A percentile compares a stretch with the other conserved stretches of the same genome.
Evolutionary conservation across 106 monocot species (phyloP).

Genomic region (Xerophyta viscosa): DNA sequence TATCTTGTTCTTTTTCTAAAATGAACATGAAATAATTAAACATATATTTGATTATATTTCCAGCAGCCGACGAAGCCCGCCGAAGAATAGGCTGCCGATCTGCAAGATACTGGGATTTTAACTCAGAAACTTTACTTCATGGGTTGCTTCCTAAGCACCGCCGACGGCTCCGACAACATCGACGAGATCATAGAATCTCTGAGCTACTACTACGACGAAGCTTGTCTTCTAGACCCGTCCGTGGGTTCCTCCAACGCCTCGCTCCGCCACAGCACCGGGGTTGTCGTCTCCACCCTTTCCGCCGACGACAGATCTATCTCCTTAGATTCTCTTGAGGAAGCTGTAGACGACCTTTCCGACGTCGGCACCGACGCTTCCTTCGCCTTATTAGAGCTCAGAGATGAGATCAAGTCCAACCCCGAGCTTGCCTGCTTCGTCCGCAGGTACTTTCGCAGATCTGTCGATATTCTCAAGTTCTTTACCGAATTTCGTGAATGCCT

Average conservation of each 20-base stretch:
- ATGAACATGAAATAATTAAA: too few relatives aligned
- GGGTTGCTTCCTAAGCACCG: too few relatives aligned
- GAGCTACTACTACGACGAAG: too few relatives aligned
- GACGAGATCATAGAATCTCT: too few relatives aligned
- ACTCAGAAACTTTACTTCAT: too few relatives aligned
- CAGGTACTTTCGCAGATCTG: constrained; percentile 43
- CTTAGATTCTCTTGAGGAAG: constrained; percentile 28
- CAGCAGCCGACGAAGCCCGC: too few relatives aligned
- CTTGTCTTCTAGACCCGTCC: too few relatives aligned
- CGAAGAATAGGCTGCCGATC: too few relatives aligned
- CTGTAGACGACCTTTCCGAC: constrained; percentile 29
- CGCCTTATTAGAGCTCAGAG: constrained; percentile 27
- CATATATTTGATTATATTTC: too few relatives aligned
- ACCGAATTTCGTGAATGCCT: constrained; percentile 34
- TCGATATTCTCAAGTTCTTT: constrained; percentile 41
- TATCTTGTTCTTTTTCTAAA: too few relatives aligned
- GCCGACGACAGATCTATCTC: constrained; percentile 28
- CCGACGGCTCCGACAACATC: too few relatives aligned
- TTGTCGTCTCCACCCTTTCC: constrained; percentile 26
- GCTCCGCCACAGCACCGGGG: constrained; percentile 24
- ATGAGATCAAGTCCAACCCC: constrained; percentile 33
- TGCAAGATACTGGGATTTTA: too few relatives aligned
- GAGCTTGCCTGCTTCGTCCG: constrained; percentile 36
- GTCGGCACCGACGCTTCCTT: constrained; percentile 36
- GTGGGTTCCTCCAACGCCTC: neutral